A percentile compares a stretch with the other conserved stretches of the same genome.
Conservation (phyloP, 169 alveolate species). For the Plasmodium gallinaceum region DNA sequence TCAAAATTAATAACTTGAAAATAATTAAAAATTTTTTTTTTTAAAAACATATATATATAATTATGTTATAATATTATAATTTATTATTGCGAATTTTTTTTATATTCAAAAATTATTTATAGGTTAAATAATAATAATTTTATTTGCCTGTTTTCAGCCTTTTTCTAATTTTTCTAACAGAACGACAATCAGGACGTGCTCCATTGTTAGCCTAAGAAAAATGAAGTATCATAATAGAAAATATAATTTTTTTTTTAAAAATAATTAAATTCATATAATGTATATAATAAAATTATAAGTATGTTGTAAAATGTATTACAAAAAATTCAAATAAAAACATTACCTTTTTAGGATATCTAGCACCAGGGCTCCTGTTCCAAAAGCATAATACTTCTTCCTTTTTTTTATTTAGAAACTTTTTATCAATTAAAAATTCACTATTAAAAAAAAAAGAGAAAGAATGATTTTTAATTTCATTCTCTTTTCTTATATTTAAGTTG, state of each 20-base stretch:
- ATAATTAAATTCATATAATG: not conserved
- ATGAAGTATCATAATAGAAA: not conserved
- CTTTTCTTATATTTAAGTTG: not conserved
- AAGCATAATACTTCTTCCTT: slow-evolving; percentile 18
- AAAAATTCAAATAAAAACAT: not conserved
- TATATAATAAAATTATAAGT: not conserved
- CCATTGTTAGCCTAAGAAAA: slow-evolving; percentile 70
- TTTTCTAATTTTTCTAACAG: slow-evolving; percentile 74
- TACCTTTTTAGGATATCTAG: slow-evolving; percentile 77
- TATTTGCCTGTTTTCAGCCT: slow-evolving; percentile 73
- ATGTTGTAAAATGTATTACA: not conserved
- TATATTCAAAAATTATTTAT: too few species aligned
- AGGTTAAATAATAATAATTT: not conserved
- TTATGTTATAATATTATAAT: too few species aligned
- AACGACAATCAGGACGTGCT: slow-evolving; percentile 78
- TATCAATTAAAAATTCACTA: slow-evolving; percentile 22
- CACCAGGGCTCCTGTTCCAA: slow-evolving; percentile 78
- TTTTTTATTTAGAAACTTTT: slow-evolving; percentile 4
- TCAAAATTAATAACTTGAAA: too few species aligned
- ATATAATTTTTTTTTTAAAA: not conserved
- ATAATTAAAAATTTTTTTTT: too few species aligned
- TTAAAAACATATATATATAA: too few species aligned
- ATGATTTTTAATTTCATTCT: not conserved
- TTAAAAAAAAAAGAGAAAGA: slow-evolving; percentile 38
- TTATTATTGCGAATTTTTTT: too few species aligned